Base-by-base conservation (phyloP, 1,139 yeast genomes). In the Geotrichum histeridarum region DNA sequence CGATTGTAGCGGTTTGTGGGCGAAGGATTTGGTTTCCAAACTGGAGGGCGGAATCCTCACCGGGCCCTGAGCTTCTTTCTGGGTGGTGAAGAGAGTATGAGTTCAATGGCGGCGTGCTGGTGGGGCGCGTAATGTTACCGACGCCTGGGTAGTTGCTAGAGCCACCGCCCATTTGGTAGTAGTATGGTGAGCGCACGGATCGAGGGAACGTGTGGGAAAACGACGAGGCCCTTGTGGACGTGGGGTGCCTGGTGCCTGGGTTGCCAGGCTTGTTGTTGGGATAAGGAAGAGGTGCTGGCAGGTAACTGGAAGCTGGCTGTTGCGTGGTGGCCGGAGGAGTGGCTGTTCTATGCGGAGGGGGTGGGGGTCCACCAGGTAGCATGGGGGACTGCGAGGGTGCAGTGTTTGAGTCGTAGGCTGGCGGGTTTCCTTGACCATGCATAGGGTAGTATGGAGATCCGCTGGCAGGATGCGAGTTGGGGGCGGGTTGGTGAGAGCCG, bases 41-140 rank as follows among this genome's bases (percentile, higher is more conserved):
- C 33, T 50, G 53, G 35, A 47, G 48, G 43, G 49, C 36, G 36
- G 51, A 22, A 14, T 42, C 47, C 6, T 47, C 50, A 36, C 35
- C 17, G 11, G 22, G 6, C 12, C 39, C 36, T 15, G 51, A 42
- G 8, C 18, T 12, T 32, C 41, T 33, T 31, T 42, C 37, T 8
- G 32, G 47, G 22, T 32, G 45, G 37, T 52, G 42, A 12, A 47
- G 41, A 12, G 48, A 47, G 35, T 48, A 48, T n/a, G 47, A 47
- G 42, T 52, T 51, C 48, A 52, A 36, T 2, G 54, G 54, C 5
- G 54, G 54, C 17, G 54, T 52, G 37, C 51, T 47, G 4, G 54
- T 52, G n/a, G 54, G 54, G 7, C 54, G 39, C 7, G 47, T 42
- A 42, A 52, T 52, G 38, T 42, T 18, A 11, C 17, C 33, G 2